Evolutionary conservation across 129 eudicot species (phyloP).

Genomic region (Chrysanthemum seticuspe): DNA sequence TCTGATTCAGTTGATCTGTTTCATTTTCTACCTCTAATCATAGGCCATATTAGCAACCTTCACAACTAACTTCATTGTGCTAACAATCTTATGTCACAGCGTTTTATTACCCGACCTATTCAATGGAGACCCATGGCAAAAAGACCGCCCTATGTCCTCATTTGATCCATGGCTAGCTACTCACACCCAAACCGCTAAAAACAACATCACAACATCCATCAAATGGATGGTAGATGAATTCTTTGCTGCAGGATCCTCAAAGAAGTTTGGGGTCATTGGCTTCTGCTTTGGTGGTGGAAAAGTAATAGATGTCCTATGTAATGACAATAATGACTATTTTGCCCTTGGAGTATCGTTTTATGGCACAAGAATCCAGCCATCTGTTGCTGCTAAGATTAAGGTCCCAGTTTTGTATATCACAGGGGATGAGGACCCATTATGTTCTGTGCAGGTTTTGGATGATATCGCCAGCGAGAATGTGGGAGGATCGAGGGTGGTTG

Average conservation of each 20-base stretch:
- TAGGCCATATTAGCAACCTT: not conserved
- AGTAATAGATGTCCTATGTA: conserved; percentile 62
- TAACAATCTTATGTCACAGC: conserved; percentile 32
- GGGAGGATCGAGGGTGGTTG: conserved; percentile 46
- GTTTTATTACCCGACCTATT: conserved; percentile 87
- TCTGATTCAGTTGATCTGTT: no score
- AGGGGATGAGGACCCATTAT: conserved; percentile 75
- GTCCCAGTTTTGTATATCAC: conserved; percentile 62
- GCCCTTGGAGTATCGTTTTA: conserved; percentile 80
- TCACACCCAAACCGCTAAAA: conserved; percentile 44
- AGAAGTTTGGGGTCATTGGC: conserved; percentile 80
- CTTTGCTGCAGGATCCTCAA: conserved; percentile 61
- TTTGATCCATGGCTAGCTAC: conserved; percentile 62
- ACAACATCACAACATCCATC: conserved; percentile 47
- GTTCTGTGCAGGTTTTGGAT: conserved; percentile 47
- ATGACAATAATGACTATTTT: conserved; percentile 51
- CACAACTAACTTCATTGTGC: not conserved
- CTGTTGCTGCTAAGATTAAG: conserved; percentile 48
- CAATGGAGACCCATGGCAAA: conserved; percentile 82
- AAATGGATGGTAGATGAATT: conserved; percentile 82
- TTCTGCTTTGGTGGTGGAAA: conserved; percentile 84
- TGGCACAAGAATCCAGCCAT: conserved; percentile 67
- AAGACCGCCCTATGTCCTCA: conserved; percentile 42
- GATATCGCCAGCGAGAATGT: conserved; percentile 40
- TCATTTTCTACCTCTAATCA: not conserved